Evolutionary conservation across 2,329 filamentous ascomycete species (phyloP).

Genomic region (Epichloe sibirici): DNA sequence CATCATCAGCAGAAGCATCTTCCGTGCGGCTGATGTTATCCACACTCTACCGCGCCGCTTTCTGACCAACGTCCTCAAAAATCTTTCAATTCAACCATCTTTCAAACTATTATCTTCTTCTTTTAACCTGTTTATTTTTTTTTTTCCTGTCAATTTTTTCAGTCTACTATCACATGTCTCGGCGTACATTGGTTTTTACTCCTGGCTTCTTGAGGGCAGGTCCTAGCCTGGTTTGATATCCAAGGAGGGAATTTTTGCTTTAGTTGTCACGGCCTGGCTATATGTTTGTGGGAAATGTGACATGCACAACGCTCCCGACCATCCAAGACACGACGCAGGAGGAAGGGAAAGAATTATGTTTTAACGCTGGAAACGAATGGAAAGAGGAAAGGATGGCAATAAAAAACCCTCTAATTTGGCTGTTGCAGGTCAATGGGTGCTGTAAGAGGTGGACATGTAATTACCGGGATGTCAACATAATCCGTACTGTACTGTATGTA

Average conservation of each 20-base stretch:
- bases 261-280: constrained; percentile 1
- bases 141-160: background rate
- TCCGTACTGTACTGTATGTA: constrained; percentile 1
- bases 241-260: background rate
- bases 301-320: background rate
- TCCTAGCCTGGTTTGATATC: constrained; percentile 6
- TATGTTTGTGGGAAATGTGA: background rate
- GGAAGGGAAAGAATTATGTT: background rate
- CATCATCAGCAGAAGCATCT: background rate
- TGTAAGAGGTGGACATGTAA: constrained; percentile 2
- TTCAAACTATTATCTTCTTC: background rate
- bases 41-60: background rate
- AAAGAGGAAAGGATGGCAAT: background rate
- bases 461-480: constrained; percentile 3
- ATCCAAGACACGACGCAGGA: background rate
- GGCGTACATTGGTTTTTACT: constrained; percentile 1
- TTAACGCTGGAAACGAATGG: background rate
- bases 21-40: background rate
- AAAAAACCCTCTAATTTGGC: background rate
- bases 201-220: background rate
- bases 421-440: background rate
- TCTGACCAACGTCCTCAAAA: background rate
- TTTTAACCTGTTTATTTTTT: background rate
- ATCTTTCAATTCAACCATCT: background rate
- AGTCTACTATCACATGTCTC: constrained; percentile 1